Evolutionary conservation across 75 land plant species (phyloP).

Genomic region (Cunninghamia lanceolata): DNA sequence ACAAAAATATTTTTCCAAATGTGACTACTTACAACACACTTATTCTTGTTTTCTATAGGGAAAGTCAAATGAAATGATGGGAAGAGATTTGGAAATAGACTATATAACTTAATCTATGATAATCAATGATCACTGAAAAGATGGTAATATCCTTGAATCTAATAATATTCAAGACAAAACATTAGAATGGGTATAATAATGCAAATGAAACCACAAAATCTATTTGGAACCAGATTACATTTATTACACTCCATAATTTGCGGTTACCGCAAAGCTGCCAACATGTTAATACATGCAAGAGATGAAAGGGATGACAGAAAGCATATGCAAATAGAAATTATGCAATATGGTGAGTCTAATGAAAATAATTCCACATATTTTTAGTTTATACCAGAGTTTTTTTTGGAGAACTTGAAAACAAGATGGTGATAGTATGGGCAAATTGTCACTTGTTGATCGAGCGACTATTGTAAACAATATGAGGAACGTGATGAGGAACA

Average conservation of each 20-base stretch:
- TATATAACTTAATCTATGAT: constrained; percentile 5
- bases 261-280: background rate
- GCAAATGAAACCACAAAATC: background rate
- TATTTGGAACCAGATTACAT: constrained; percentile 6
- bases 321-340: background rate
- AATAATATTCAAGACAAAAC: constrained; percentile 3
- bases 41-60: constrained; percentile 20
- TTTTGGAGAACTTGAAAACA: too few species aligned
- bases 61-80: constrained; percentile 10
- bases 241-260: background rate
- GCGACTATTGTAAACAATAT: too few species aligned
- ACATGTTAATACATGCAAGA: background rate
- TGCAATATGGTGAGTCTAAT: background rate
- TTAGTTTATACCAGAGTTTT: too few species aligned
- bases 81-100: constrained; percentile 9
- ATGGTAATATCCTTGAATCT: constrained; percentile 6
- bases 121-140: background rate
- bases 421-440: too few species aligned
- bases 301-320: background rate
- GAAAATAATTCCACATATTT: too few species aligned
- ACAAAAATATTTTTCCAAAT: constrained; percentile 25
- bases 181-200: background rate
- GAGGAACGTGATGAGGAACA: too few species aligned
- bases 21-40: constrained; percentile 35
- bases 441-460: too few species aligned